Evolutionary conservation across 345 rosid genomes (phyloP).

Genomic region (Melaleuca alternifolia): DNA sequence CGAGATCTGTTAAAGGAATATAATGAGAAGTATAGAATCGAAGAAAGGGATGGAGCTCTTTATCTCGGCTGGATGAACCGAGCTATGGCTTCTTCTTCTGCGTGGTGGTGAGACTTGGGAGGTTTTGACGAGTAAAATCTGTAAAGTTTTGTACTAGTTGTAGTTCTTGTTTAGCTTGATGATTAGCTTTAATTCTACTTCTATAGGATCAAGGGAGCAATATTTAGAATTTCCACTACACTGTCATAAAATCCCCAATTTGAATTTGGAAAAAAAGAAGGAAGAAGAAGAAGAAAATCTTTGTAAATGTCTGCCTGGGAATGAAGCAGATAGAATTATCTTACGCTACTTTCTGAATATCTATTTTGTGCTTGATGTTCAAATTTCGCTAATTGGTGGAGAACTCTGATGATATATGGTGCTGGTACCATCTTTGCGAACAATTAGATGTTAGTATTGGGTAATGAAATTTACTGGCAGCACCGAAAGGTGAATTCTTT

Average conservation of each 20-base stretch:
- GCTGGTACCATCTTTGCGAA: background rate
- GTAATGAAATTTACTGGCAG: background rate
- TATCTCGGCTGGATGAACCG: slow-evolving; percentile 31
- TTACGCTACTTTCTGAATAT: background rate
- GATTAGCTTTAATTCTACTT: background rate
- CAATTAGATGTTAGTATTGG: background rate
- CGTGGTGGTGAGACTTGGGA: slow-evolving; percentile 21
- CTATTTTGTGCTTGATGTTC: background rate
- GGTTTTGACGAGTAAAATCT: background rate
- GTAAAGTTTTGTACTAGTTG: background rate
- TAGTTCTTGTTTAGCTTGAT: background rate
- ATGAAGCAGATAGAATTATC: background rate
- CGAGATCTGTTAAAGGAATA: slow-evolving; percentile 13
- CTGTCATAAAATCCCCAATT: background rate
- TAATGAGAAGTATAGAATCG: slow-evolving; percentile 14
- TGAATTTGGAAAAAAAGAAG: background rate
- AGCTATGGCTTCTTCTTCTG: slow-evolving; percentile 28
- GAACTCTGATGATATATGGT: background rate
- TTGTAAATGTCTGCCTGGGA: background rate
- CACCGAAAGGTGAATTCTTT: background rate
- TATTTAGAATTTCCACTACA: background rate
- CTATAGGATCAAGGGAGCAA: background rate
- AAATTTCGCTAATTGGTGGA: background rate
- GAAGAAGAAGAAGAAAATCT: background rate
- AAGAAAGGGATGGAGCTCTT: slow-evolving; percentile 26